Base-by-base conservation (phyloP, 2,329 filamentous ascomycete species). In the Onygena corvina region DNA sequence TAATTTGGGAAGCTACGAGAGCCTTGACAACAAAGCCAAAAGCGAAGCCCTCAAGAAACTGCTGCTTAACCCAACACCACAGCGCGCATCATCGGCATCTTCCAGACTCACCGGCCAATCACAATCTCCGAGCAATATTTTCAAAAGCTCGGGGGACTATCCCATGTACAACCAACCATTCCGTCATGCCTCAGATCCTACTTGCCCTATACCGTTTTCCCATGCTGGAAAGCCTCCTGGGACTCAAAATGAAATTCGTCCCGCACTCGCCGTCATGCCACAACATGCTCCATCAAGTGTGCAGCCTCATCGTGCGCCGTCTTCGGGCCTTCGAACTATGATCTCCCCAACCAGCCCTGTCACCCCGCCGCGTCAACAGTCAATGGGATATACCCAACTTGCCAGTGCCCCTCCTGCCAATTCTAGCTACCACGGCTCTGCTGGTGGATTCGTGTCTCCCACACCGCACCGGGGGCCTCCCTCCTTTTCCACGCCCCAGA, bases 21-120 rank as follows among this genome's bases (percentile, higher is more conserved):
- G 71, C 51, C 60, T 63, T 14, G 61, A 71, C 50, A 64, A 65
- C 49, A 67, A 61, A 50, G 61, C 63, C 8, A 72, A 72, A 54
- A 68, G 65, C 1, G 64, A 68, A 50, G 69, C 68, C 36, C 52
- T 73, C 51, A 73, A 72, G 58, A 63, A 66, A 50, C 53, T 72
- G 18, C 56, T 73, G 20, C 60, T 71, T 47, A 72, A 71, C 47
- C 67, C 67, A 30, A 62, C 58, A 23, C 64, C 63, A 6, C 67
- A 65, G 49, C 61, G 60, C 29, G 60, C 62, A 16, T 62, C 60
- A 9, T 64, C 60, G 38, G 60, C 60, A 42, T 63, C 61, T 42
- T 59, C 57, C 46, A 59, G 57, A 35, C 53, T 40, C 35, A 23
- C 30, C 11, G 30, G 25, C 5, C 30, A 16, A 31, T 31, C 44